Conservation (phyloP, 1,139 yeast genomes). For the Pichia cactophila region DNA sequence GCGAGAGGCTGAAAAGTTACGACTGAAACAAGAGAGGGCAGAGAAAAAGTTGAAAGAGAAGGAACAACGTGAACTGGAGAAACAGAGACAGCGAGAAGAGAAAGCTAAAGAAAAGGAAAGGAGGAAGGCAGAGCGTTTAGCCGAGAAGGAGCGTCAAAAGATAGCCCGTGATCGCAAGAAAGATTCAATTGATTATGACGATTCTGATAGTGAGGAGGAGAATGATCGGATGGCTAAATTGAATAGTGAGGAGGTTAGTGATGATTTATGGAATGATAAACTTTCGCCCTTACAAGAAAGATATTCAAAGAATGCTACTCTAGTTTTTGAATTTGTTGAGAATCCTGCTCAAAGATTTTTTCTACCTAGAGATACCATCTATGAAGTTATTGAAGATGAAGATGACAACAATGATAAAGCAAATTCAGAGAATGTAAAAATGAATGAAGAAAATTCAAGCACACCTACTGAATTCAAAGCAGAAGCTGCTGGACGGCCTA, state of each 20-base stretch:
- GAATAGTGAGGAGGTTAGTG: constrained; percentile 17
- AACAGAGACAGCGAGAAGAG: constrained; percentile 17
- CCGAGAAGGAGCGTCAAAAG: constrained; percentile 5
- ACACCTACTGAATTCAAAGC: constrained; percentile 15
- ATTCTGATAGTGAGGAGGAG: constrained; percentile 8
- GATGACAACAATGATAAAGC: constrained; percentile 14
- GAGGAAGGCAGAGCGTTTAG: constrained; percentile 3
- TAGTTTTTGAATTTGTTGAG: constrained; percentile 80
- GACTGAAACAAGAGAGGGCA: constrained; percentile 18
- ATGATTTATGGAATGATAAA: constrained; percentile 37
- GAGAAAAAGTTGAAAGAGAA: constrained; percentile 17
- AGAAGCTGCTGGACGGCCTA: constrained; percentile 5
- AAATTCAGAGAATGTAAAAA: background rate
- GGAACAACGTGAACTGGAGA: constrained; percentile 25
- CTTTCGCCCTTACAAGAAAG: constrained; percentile 71
- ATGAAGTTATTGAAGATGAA: constrained; percentile 47
- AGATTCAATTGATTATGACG: constrained; percentile 11
- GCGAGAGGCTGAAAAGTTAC: constrained; percentile 28
- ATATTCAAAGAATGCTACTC: constrained; percentile 58
- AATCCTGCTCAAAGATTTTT: constrained; percentile 66
- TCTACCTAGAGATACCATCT: constrained; percentile 67
- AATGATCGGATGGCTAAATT: constrained; percentile 13
- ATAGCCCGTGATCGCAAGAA: constrained; percentile 12
- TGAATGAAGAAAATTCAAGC: constrained; percentile 16
- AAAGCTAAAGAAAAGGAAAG: constrained; percentile 12